Evolutionary conservation across 2,329 filamentous ascomycete species (phyloP), one percentile per base, ranked within the genome.

Genomic region (Trichothecium roseum): DNA sequence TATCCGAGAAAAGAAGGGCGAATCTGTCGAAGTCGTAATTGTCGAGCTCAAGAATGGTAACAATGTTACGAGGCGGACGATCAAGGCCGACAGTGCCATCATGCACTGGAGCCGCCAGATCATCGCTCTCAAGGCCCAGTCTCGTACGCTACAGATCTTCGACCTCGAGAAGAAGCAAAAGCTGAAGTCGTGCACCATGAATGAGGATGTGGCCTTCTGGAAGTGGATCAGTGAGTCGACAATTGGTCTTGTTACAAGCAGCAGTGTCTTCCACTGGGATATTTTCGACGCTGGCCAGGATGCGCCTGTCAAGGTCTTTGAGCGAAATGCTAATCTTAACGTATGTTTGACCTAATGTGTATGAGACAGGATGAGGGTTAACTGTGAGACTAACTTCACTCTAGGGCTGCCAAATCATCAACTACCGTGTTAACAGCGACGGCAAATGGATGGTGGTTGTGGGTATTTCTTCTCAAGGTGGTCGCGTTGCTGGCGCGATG

Each of bases 381-480:
- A 32, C 20, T 24, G 20, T 24, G 20, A 24, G 24, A 42, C 49
- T 52, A 40, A 48, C 41, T 37, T 26, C 24, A 13, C 32, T n/a
- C 10, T 51, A 93, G 85, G 83, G 82, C 46, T 93, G 86, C 63
- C 91, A 98, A 76, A 98, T 98, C 62, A 98, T 98, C 75, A 98
- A 96, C 68, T 98, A 98, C 66, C 86, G 89, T 48, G 84, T 93
- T 49, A 95, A 89, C 60, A 78, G 81, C 45, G 89, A 98, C 46
- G 86, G 87, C 57, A 94, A 94, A 64, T 98, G 91, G 91, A 94
- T 94, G 80, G 88, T 93, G 20, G 81, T 95, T 38, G 87, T 98
- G 39, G 91, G 91, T 52, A 98, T 98, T 51, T 88, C 88, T 40
- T 85, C 88, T 57, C 84, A 93, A 54, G 81, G 88, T 56, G 89